Evolutionary conservation across 176 grass and related monocot genomes (phyloP).

Genomic region (Phoenix dactylifera): DNA sequence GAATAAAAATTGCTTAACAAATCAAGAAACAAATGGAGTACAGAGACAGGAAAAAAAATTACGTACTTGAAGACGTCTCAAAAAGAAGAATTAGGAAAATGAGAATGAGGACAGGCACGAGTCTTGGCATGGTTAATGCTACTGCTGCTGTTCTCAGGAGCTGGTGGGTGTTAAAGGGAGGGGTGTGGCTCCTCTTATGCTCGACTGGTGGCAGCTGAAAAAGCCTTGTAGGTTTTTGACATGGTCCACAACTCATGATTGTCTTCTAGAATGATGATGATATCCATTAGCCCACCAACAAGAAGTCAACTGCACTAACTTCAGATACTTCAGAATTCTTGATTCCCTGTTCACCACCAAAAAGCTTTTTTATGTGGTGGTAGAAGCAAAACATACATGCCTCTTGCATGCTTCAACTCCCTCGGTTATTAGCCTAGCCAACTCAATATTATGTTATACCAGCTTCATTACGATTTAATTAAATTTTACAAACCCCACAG

Average conservation of each 20-base stretch:
- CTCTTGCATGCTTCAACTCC: no score
- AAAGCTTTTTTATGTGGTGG: neutral
- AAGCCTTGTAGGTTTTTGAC: constrained; percentile 26
- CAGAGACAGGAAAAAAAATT: constrained; percentile 18
- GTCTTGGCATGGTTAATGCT: constrained; percentile 34
- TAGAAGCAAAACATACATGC: constrained; percentile 8
- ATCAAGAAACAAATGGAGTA: neutral
- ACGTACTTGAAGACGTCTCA: constrained; percentile 30
- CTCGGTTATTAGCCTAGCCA: neutral
- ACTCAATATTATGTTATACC: no score
- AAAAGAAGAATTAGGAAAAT: constrained; percentile 43
- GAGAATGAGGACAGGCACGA: constrained; percentile 21
- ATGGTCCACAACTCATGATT: constrained; percentile 54
- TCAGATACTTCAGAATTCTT: constrained; percentile 28
- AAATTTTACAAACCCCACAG: no score
- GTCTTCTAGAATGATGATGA: constrained; percentile 32
- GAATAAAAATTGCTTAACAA: constrained; percentile 1
- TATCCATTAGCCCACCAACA: constrained; percentile 27
- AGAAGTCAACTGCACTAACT: constrained; percentile 56
- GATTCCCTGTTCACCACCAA: constrained; percentile 25
- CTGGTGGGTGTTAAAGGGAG: constrained; percentile 18
- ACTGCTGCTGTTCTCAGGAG: constrained; percentile 18
- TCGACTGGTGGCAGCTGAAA: constrained; percentile 15
- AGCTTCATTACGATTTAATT: no score
- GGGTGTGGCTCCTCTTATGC: constrained; percentile 40